Evolutionary conservation across 2,329 filamentous ascomycete genomes (phyloP), one percentile per base, ranked within the genome.

Genomic region (Didymella segeticola): DNA sequence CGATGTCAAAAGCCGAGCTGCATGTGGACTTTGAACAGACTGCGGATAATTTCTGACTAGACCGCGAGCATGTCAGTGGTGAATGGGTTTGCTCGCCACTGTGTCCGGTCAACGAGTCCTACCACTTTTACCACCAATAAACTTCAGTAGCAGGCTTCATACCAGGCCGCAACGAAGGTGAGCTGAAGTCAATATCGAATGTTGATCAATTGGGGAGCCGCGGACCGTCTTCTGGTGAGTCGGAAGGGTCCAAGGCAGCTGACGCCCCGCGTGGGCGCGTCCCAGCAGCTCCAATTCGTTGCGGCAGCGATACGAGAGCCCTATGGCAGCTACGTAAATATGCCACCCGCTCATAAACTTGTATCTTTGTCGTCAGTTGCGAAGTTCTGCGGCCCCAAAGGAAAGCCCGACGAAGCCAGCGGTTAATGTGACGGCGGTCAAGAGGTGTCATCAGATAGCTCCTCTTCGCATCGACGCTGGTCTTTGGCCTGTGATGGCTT

Each of bases 151-250:
- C 25, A n/a, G 15, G 27, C 15, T 29, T 8, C 20, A n/a, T 22
- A n/a, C 34, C 33, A 33, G 19, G 33, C 29, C 11, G 26, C 17
- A 19, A 48, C 33, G 45, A 34, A 26, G 22, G 27, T 37, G 27
- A 45, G 42, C 20, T 34, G 34, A 45, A 22, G 17, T 12, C 23
- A 23, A 17, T 10, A 11, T 9, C 19, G 17, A 37, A n/a, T 46
- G 51, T 38, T 41, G 45, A 49, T 54, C 39, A 41, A 10, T 46
- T 46, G 41, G 34, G 45, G 51, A 54, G 19, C 46, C 45, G 45
- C 39, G 34, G 27, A 41, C 17, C 6, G 14, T 43, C 12, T 19
- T 30, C 2, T 26, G 33, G n/a, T n/a, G n/a, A 33, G 34, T 22
- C 5, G 36, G 23, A 42, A 36, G 14, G 31, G 17, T 9, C 7